Conservation (phyloP, 2,329 filamentous ascomycete genomes). For the Botrytis sinoallii region DNA sequence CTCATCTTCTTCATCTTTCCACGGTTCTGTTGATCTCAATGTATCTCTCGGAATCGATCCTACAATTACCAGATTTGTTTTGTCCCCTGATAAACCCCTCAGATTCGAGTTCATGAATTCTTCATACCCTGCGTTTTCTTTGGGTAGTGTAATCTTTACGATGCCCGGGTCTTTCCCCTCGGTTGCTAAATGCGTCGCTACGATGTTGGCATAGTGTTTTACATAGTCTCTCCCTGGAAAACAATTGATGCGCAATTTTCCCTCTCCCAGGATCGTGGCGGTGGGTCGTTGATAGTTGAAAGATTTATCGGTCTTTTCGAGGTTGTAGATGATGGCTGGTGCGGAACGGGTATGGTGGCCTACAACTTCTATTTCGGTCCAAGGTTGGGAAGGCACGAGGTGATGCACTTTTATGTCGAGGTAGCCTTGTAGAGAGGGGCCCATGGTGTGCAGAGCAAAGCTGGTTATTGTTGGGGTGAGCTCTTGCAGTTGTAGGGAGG, state of each 20-base stretch:
- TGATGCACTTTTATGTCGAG: not conserved
- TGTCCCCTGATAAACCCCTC: not conserved
- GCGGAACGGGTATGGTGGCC: not conserved
- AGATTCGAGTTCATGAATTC: not conserved
- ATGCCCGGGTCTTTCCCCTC: not conserved
- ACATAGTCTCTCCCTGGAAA: not conserved
- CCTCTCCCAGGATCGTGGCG: not conserved
- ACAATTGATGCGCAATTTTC: not conserved
- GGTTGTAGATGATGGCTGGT: not conserved
- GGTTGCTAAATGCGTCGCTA: not conserved
- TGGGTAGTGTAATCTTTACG: not conserved
- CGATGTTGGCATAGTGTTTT: not conserved
- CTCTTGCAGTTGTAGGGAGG: not conserved
- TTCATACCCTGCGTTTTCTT: not conserved
- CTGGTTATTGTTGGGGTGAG: not conserved
- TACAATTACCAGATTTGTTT: not conserved
- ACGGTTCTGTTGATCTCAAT: not conserved
- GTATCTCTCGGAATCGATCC: not conserved
- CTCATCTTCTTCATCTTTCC: not conserved
- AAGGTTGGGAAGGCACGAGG: not conserved
- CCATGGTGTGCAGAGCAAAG: not conserved
- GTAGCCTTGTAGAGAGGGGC: not conserved
- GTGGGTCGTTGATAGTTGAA: constrained; percentile 7
- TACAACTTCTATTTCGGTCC: not conserved
- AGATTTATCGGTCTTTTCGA: not conserved